Evolutionary conservation across 805 yeast species (phyloP).

Genomic region (Nakazawaea anatomiae): DNA sequence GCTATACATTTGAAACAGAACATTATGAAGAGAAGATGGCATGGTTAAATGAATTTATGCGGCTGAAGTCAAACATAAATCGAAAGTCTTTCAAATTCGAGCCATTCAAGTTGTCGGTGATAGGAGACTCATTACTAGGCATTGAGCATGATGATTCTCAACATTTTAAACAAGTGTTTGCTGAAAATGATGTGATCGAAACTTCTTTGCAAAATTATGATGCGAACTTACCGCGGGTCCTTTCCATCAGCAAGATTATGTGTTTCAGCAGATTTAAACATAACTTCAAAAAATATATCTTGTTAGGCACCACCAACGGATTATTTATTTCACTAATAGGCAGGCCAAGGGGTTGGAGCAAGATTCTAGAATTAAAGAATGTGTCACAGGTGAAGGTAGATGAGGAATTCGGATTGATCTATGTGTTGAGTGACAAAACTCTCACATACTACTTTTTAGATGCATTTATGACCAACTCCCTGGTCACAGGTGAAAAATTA

Average conservation of each 20-base stretch:
- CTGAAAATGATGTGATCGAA: constrained; percentile 1
- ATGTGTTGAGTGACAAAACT: constrained; percentile 53
- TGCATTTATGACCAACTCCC: constrained; percentile 51
- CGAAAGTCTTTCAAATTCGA: constrained; percentile 31
- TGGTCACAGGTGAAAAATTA: constrained; percentile 41
- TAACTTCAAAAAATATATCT: constrained; percentile 37
- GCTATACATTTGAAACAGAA: constrained; percentile 45
- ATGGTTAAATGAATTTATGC: constrained; percentile 4
- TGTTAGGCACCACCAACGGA: constrained; percentile 63
- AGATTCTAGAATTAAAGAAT: constrained; percentile 44
- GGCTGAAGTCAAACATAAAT: constrained; percentile 12
- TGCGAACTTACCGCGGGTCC: constrained; percentile 1
- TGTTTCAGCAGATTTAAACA: constrained; percentile 41
- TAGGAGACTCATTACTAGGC: constrained; percentile 58
- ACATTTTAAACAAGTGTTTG: constrained; percentile 31
- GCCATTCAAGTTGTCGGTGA: constrained; percentile 46
- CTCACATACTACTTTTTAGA: constrained; percentile 61
- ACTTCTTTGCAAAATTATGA: background rate
- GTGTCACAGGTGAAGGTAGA: constrained; percentile 60
- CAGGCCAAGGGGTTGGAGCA: constrained; percentile 46
- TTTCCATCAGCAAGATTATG: constrained; percentile 30
- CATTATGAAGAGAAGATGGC: constrained; percentile 1
- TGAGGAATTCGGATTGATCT: constrained; percentile 45
- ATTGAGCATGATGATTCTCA: constrained; percentile 52
- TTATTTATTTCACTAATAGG: constrained; percentile 45